phyloP scores from a whole-genome alignment of 2,329 filamentous ascomycete genomes.

The Dryadomyces quercivorus region DNA sequence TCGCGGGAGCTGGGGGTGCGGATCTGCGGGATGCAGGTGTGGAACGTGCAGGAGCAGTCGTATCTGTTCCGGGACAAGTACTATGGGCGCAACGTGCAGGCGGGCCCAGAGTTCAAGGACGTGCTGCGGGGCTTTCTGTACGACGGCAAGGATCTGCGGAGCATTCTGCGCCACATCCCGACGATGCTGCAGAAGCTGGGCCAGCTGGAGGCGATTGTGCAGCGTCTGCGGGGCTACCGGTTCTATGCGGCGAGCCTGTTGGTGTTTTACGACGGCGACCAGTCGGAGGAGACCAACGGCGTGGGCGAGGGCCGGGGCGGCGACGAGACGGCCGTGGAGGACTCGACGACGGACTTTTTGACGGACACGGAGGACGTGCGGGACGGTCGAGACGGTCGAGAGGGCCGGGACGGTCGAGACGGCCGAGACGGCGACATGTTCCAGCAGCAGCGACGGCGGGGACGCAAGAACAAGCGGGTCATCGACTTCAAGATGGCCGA shows the following conservation, averaged over 20 bases:
- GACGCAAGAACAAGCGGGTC: conserved; percentile 38
- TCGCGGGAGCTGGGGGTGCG: conserved; percentile 85
- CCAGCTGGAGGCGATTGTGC: conserved; percentile 72
- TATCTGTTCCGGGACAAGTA: conserved; percentile 99
- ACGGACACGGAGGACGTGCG: conserved; percentile 42
- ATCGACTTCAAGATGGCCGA: conserved; percentile 97
- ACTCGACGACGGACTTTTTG: conserved; percentile 46
- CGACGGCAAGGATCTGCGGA: conserved; percentile 70
- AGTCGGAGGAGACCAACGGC: conserved; percentile 34
- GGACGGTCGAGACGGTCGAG: no score
- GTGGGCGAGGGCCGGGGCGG: conserved; percentile 58
- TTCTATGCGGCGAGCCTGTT: conserved; percentile 93
- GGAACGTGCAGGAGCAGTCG: conserved; percentile 68
- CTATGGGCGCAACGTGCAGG: conserved; percentile 78
- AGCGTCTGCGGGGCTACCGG: conserved; percentile 68
- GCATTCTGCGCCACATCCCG: conserved; percentile 78
- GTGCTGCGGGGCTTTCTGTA: conserved; percentile 84
- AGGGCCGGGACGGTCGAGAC: no score
- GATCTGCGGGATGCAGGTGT: conserved; percentile 91
- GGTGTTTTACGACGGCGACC: conserved; percentile 90
- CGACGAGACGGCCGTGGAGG: conserved; percentile 39
- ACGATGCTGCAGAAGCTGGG: conserved; percentile 73
- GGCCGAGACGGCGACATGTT: conserved; percentile 3
- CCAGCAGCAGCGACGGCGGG: conserved; percentile 18
- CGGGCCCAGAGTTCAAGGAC: conserved; percentile 76